Evolutionary conservation across 495 filamentous ascomycete species (phyloP), one percentile per base, ranked within the genome.

Genomic region (Apiosordaria backusii): DNA sequence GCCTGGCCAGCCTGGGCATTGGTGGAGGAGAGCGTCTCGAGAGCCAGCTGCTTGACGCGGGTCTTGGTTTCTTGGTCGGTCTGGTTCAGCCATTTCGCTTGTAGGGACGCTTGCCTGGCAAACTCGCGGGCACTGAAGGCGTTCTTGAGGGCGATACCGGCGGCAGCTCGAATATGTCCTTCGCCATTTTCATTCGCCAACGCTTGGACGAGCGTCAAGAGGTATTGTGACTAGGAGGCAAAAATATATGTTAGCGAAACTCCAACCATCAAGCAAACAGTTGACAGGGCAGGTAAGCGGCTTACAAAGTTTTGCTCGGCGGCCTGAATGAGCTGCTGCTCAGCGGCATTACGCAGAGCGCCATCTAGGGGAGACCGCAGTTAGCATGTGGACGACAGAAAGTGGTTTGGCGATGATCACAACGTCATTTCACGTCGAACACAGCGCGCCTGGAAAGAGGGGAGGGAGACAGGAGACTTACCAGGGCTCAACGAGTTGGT

Each of bases 111-210:
- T 82, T 97, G 87, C 71, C 91, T 90, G 70, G 88, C 81, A 73
- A 87, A 88, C 77, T 99, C 96, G 80, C 94, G 91, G 67, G 93
- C 90, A 60, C 90, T 90, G 78, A 99, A 96, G 71, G 95, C 87
- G 82, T 99, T 99, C 82, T 99, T 99, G 72, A 99, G 80, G 58
- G 94, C 93, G 70, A 99, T 87, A 90, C 92, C 95, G 65, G 95
- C 95, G 64, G 95, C 93, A 63, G 89, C 88, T 83, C 95, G 88
- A 71, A 97, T 92, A 77, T 90, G 89, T 55, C 90, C 81, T 67
- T 91, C 85, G 69, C 89, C 87, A 64, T 85, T 84, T 70, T 98
- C 96, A 80, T 97, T 97, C 71, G 93, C 93, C 68, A 99, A 87
- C 77, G 95, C 92, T 79, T 91, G 87, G 61, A 91, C 92, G 70